These are phyloP conservation scores for Paecilomyces fulvus DNA, from an alignment of 2,329 filamentous ascomycete genomes.

Conservation along the genomic window DNA sequence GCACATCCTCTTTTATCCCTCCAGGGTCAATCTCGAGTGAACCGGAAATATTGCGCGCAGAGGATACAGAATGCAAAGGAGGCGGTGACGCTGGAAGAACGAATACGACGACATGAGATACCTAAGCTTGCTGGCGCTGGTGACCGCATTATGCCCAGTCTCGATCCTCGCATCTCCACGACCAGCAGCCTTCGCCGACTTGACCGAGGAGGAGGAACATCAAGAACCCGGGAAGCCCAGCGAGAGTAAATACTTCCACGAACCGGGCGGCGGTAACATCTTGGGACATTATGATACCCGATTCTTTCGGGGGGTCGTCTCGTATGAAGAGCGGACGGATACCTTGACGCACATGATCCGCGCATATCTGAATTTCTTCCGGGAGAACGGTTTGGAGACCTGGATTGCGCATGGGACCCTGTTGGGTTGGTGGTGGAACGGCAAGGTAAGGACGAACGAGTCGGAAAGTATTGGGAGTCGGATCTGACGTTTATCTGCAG, in stretches of 20 bases:
- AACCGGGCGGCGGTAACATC: conserved; percentile 52
- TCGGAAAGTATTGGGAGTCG: neutral
- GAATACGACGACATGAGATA: neutral
- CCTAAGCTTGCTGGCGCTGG: neutral
- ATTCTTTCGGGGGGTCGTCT: conserved; percentile 57
- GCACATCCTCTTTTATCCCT: neutral
- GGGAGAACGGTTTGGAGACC: conserved; percentile 60
- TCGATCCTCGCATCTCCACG: neutral
- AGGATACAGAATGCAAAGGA: neutral
- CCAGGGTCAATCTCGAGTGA: neutral
- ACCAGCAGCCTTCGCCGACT: neutral
- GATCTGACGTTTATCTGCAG: conserved; percentile 20
- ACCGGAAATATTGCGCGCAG: neutral
- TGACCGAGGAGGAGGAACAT: neutral
- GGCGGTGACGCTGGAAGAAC: neutral
- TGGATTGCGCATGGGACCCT: conserved; percentile 83
- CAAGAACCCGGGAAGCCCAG: neutral
- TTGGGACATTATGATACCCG: conserved; percentile 67
- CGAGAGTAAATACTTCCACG: conserved; percentile 56
- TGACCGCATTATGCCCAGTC: neutral
- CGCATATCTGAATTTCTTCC: conserved; percentile 63
- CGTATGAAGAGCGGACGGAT: conserved; percentile 57
- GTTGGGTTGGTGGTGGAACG: conserved; percentile 85
- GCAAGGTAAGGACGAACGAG: conserved; percentile 34
- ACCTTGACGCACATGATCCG: conserved; percentile 62